Conservation (phyloP, 257 asterid genomes). For the Craterostigma plantagineum region DNA sequence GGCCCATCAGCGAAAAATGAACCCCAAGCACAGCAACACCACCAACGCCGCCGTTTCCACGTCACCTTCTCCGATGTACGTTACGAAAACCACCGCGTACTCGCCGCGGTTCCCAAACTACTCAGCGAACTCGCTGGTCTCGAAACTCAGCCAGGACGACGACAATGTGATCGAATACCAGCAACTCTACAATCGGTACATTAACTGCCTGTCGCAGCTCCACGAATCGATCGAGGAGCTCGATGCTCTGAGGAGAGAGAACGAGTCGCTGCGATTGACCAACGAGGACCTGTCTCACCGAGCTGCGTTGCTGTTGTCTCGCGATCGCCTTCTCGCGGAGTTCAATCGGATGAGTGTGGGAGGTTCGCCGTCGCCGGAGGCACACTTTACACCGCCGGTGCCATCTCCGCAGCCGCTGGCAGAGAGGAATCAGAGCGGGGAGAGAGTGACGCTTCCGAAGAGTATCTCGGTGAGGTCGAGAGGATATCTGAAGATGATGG, state of each 20-base stretch:
- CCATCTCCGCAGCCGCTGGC: not conserved
- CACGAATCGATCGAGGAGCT: constrained; percentile 39
- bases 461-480: constrained; percentile 56
- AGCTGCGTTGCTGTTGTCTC: constrained; percentile 34
- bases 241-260: constrained; percentile 42
- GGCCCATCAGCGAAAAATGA: constrained; percentile 1
- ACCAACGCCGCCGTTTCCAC: too few species aligned
- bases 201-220: constrained; percentile 36
- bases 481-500: constrained; percentile 26
- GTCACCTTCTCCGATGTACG: too few species aligned
- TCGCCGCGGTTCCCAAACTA: too few species aligned
- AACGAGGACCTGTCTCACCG: constrained; percentile 62
- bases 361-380: too few species aligned
- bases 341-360: constrained; percentile 18
- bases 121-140: too few species aligned
- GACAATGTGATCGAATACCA: too few species aligned
- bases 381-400: too few species aligned
- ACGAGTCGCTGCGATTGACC: constrained; percentile 34
- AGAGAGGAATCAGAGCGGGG: not conserved
- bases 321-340: constrained; percentile 50
- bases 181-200: constrained; percentile 59
- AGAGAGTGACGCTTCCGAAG: constrained; percentile 36
- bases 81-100: constrained; percentile 1
- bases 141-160: too few species aligned
- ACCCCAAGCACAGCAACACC: too few species aligned